Evolutionary conservation across 116 monocot species (phyloP).

Genomic region (Zostera marina): DNA sequence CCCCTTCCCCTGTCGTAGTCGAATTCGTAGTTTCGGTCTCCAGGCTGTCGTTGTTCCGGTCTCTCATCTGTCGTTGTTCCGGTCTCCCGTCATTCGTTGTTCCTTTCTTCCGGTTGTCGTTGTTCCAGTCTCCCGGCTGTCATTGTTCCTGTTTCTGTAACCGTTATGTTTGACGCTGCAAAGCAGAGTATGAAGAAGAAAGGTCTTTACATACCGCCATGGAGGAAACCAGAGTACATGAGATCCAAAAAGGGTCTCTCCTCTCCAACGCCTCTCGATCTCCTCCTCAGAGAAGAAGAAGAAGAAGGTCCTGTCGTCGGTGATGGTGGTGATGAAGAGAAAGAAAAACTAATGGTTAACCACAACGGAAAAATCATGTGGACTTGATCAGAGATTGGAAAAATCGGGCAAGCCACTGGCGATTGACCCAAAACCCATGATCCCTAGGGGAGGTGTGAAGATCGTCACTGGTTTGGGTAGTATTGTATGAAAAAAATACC

Average conservation of each 20-base stretch:
- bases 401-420: constrained; percentile 5
- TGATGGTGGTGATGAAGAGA: not conserved
- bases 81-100: no score
- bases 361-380: not conserved
- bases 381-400: constrained; percentile 7
- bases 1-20: no score
- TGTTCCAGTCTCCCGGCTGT: no score
- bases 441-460: not conserved
- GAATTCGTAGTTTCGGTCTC: no score
- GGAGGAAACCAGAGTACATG: constrained; percentile 86
- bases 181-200: constrained; percentile 70
- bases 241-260: constrained; percentile 68
- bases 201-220: constrained; percentile 80
- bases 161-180: constrained; percentile 59
- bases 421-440: not conserved
- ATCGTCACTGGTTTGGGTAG: not conserved
- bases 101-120: no score
- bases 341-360: not conserved
- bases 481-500: not conserved
- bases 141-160: no score
- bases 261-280: constrained; percentile 3
- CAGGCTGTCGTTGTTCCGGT: no score
- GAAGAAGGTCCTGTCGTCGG: no score
- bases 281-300: no score
- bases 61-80: no score